Evolutionary conservation across 306 rosid genomes (phyloP).

Genomic region (Geum urbanum): DNA sequence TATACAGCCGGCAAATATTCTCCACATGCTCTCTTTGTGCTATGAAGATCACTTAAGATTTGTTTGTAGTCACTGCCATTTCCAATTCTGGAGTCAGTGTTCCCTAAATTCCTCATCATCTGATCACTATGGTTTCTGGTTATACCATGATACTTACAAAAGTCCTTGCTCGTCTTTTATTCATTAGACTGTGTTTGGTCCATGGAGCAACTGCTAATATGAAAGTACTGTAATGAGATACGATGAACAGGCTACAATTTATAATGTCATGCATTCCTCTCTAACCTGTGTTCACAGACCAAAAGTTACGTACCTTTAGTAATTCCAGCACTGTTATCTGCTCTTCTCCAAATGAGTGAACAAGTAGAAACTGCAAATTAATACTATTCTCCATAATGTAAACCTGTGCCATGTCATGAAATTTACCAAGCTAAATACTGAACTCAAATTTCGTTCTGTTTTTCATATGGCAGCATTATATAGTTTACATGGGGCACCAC

Average conservation of each 20-base stretch:
- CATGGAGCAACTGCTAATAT: conserved; percentile 37
- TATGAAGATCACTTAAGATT: conserved; percentile 34
- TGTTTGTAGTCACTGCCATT: conserved; percentile 15
- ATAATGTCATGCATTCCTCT: no score
- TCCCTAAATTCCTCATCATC: neutral
- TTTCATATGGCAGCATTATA: conserved; percentile 47
- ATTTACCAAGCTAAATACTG: no score
- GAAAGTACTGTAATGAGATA: conserved; percentile 32
- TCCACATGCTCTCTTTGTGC: conserved; percentile 14
- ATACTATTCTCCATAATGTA: no score
- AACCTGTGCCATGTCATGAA: no score
- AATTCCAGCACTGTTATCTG: no score
- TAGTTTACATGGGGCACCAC: conserved; percentile 65
- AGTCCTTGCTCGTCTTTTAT: conserved; percentile 33
- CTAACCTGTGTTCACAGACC: no score
- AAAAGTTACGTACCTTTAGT: no score
- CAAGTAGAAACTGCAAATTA: no score
- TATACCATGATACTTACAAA: conserved; percentile 30
- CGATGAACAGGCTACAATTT: no score
- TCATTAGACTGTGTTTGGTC: conserved; percentile 31
- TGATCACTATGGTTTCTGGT: conserved; percentile 4
- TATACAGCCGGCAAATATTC: conserved; percentile 32
- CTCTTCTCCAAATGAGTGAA: no score
- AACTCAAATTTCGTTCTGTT: neutral
- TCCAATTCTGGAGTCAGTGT: conserved; percentile 15